A percentile compares a stretch with the other conserved stretches of the same genome.
phyloP scores from a whole-genome alignment of 257 asterid genomes.

The Cordia subcordata region DNA sequence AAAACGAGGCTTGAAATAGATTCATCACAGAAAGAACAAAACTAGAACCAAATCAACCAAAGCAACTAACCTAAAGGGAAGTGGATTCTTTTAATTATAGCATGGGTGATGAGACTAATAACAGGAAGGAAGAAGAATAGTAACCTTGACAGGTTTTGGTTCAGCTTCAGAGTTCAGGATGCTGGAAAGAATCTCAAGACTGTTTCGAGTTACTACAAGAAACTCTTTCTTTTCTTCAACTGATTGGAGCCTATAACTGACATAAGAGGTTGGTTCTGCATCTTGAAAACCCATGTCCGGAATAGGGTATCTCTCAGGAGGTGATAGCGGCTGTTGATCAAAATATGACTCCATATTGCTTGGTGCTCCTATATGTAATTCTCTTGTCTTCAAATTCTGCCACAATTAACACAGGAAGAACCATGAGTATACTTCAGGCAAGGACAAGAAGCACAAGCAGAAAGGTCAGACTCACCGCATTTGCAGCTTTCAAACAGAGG shows the following conservation, averaged over 20 bases:
- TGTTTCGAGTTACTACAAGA: slow-evolving; percentile 67
- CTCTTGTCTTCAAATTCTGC: slow-evolving; percentile 66
- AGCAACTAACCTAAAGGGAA: too few species aligned
- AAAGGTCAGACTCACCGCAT: background rate
- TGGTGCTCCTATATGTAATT: slow-evolving; percentile 32
- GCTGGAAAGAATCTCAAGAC: slow-evolving; percentile 77
- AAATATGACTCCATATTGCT: slow-evolving; percentile 55
- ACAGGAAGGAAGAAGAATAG: background rate
- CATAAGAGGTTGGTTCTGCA: slow-evolving; percentile 32
- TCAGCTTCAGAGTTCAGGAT: slow-evolving; percentile 67
- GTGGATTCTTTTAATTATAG: too few species aligned
- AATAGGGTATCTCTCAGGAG: slow-evolving; percentile 60
- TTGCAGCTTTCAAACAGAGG: too few species aligned
- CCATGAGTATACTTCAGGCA: slow-evolving; percentile 1
- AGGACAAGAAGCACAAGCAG: background rate
- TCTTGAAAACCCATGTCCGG: slow-evolving; percentile 39
- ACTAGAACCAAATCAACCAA: too few species aligned
- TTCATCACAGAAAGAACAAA: too few species aligned
- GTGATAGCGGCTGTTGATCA: slow-evolving; percentile 42
- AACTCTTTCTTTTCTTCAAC: slow-evolving; percentile 64
- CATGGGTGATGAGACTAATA: background rate
- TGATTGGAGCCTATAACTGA: slow-evolving; percentile 42
- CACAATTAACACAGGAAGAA: slow-evolving; percentile 13
- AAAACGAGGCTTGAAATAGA: too few species aligned
- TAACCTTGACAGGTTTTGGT: slow-evolving; percentile 65